Conservation (phyloP, 345 rosid species). For the Cardamine resedifolia region DNA sequence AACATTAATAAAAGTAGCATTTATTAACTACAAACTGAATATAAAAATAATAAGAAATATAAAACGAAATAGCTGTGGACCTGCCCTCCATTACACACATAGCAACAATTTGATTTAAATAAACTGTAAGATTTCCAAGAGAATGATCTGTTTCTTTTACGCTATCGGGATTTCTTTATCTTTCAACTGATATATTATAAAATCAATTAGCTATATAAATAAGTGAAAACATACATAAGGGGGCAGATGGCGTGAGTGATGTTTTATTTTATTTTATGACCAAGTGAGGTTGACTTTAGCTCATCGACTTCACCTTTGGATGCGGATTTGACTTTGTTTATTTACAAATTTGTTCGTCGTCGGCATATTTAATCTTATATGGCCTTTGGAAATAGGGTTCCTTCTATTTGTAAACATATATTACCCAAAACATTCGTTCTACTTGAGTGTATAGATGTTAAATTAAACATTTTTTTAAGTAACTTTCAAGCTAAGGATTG, state of each 20-base stretch:
- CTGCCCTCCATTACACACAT: constrained; percentile 30
- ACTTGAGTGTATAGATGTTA: not conserved
- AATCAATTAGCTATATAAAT: not conserved
- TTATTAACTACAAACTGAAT: constrained; percentile 8
- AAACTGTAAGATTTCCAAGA: constrained; percentile 12
- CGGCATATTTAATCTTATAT: constrained; percentile 18
- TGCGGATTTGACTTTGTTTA: constrained; percentile 21
- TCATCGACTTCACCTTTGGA: constrained; percentile 11
- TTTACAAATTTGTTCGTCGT: not conserved
- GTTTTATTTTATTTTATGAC: constrained; percentile 27
- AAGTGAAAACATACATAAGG: not conserved
- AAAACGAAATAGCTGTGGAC: constrained; percentile 14
- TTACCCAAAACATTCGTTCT: not conserved
- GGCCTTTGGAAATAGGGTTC: constrained; percentile 7
- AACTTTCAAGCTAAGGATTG: not conserved
- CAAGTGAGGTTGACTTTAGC: constrained; percentile 32
- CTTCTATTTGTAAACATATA: not conserved
- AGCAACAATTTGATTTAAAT: constrained; percentile 4
- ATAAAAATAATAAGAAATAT: constrained; percentile 11
- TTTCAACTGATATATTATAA: constrained; percentile 5
- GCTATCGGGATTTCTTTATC: constrained; percentile 13
- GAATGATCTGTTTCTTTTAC: constrained; percentile 29
- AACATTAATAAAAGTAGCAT: not conserved
- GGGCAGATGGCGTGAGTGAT: not conserved
- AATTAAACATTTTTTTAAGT: not conserved